phyloP scores from a whole-genome alignment of 805 yeast species.

The Hanseniaspora pseudoguilliermondii region DNA sequence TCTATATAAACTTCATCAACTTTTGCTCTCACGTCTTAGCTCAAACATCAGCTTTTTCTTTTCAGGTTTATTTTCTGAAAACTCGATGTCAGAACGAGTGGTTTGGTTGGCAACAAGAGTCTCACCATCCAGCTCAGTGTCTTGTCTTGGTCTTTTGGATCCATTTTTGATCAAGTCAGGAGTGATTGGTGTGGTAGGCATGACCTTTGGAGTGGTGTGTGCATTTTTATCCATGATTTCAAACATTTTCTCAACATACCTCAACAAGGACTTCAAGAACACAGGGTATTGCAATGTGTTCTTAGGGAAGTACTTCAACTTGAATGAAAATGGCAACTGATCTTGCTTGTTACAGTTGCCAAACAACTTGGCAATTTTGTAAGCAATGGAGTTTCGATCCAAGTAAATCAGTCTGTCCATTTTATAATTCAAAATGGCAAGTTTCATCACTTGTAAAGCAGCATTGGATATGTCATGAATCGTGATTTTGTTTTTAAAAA shows the following conservation, averaged over 20 bases:
- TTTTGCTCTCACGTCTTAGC: background rate
- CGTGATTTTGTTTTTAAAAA: slow-evolving; percentile 33
- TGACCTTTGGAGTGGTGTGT: background rate
- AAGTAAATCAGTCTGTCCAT: background rate
- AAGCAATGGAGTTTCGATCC: background rate
- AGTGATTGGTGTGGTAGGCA: background rate
- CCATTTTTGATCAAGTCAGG: slow-evolving; percentile 1
- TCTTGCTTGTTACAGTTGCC: background rate
- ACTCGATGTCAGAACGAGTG: background rate
- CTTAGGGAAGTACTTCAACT: slow-evolving; percentile 21
- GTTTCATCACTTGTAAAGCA: slow-evolving; percentile 35
- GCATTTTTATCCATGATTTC: background rate
- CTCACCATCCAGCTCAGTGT: slow-evolving; percentile 23
- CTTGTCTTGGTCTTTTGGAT: background rate
- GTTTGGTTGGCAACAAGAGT: background rate
- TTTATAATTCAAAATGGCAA: slow-evolving; percentile 30
- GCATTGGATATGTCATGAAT: slow-evolving; percentile 39
- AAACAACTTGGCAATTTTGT: slow-evolving; percentile 1
- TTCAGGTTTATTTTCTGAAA: background rate
- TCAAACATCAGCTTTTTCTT: slow-evolving; percentile 9
- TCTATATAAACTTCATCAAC: background rate
- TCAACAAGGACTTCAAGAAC: slow-evolving; percentile 5
- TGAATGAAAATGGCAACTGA: slow-evolving; percentile 25
- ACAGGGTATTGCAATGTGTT: slow-evolving; percentile 1
- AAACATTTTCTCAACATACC: background rate